Conservation (phyloP, 139 green algal genomes). For the Picochlorum sp. region DNA sequence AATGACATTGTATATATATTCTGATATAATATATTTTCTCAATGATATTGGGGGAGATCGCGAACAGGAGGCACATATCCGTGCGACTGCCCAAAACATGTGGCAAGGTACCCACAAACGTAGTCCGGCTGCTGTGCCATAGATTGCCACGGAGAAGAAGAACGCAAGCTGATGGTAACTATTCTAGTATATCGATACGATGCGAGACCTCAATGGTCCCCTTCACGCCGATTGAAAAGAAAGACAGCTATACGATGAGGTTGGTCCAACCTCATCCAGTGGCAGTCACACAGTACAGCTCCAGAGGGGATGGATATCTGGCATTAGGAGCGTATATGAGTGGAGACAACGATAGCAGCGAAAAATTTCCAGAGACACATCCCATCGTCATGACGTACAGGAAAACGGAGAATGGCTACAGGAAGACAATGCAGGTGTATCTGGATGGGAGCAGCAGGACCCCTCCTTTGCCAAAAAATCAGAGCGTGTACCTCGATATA, state of each 20-base stretch:
- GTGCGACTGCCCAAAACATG: too few species aligned
- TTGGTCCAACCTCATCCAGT: slow-evolving; percentile 32
- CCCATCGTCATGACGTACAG: slow-evolving; percentile 56
- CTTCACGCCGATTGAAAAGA: slow-evolving; percentile 18
- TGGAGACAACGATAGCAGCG: slow-evolving; percentile 35
- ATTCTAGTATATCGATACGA: too few species aligned
- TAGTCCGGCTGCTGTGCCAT: too few species aligned
- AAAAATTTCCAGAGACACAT: slow-evolving; percentile 41
- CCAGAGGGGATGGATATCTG: slow-evolving; percentile 49
- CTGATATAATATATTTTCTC: too few species aligned
- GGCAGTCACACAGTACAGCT: slow-evolving; percentile 40
- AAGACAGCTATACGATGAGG: slow-evolving; percentile 6
- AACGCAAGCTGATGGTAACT: too few species aligned
- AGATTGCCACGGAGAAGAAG: too few species aligned
- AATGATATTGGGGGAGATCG: too few species aligned
- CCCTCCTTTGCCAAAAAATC: slow-evolving; percentile 5
- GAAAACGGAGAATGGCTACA: neutral
- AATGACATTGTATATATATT: too few species aligned
- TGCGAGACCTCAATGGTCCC: slow-evolving; percentile 11
- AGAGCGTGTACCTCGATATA: slow-evolving; percentile 25
- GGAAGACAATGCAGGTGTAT: slow-evolving; percentile 23
- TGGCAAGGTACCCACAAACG: too few species aligned
- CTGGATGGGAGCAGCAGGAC: neutral
- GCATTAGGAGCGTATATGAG: slow-evolving; percentile 47
- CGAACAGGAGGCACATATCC: too few species aligned